These are phyloP conservation scores for Nitzschia palea DNA, from an alignment of 108 stramenopile genomes.

Conservation along the genomic window DNA sequence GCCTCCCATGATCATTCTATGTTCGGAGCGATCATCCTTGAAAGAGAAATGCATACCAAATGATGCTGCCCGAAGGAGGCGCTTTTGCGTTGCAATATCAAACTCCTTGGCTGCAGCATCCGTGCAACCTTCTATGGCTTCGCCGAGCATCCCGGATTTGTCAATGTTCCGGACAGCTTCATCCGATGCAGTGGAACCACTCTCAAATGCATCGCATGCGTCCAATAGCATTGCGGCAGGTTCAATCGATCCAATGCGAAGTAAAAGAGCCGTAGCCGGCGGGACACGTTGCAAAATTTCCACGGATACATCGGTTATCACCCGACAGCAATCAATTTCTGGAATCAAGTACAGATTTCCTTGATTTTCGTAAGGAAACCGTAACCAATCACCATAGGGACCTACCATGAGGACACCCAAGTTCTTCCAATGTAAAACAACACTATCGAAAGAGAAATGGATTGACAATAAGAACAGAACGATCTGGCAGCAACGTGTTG, in stretches of 20 bases:
- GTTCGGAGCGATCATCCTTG: conserved; percentile 45
- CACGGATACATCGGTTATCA: conserved; percentile 73
- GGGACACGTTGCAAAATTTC: conserved; percentile 94
- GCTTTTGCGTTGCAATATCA: conserved; percentile 83
- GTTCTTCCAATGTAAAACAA: conserved; percentile 91
- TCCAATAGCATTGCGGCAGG: conserved; percentile 93
- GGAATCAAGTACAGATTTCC: conserved; percentile 78
- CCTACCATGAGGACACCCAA: conserved; percentile 94
- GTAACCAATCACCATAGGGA: conserved; percentile 94
- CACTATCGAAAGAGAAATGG: conserved; percentile 37
- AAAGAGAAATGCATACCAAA: conserved; percentile 92
- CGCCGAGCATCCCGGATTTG: conserved; percentile 58
- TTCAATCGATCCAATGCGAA: conserved; percentile 90
- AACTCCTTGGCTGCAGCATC: conserved; percentile 89
- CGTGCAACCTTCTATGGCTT: conserved; percentile 83
- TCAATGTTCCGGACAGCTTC: conserved; percentile 78
- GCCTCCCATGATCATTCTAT: conserved; percentile 48
- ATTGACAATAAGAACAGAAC: too few species aligned
- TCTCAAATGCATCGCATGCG: conserved; percentile 93
- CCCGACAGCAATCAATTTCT: conserved; percentile 95
- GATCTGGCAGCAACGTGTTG: too few species aligned
- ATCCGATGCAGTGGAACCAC: conserved; percentile 78
- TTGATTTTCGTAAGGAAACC: conserved; percentile 77
- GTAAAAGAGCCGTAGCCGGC: conserved; percentile 80
- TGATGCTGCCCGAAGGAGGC: conserved; percentile 89